Base-by-base conservation (phyloP, 2,329 filamentous ascomycete species). In the Penicillium frequentans region DNA sequence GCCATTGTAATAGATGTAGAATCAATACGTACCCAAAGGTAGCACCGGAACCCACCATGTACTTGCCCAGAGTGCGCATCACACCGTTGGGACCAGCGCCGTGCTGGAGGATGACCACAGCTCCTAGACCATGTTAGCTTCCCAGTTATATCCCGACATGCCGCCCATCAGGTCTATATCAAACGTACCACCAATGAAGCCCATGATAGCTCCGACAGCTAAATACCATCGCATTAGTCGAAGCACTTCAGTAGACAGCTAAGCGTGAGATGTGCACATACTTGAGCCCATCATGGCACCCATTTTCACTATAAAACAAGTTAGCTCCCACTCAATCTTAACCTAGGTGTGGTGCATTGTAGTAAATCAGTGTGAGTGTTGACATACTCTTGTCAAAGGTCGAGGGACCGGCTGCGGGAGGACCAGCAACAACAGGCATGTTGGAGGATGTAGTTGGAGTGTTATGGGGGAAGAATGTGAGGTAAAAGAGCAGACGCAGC, bases 261-360 rank as follows among this genome's bases (percentile, higher is more conserved):
- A 14, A 19, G 49, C n/a, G n/a, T 42, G 35, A 60, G 46, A 46
- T 56, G 52, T 44, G 48, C 56, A 85, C 92, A 70, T 90, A 98
- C 93, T 96, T 75, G 92, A 91, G 68, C 95, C 95, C 92, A 98
- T 98, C 88, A 99, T 88, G 62, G 90, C 92, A 68, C 95, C 95
- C 92, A 98, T 97, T 83, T 96, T 97, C 76, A 93, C 92, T 96
- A 74, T 68, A 63, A 49, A 56, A 42, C 37, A 60, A 27, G 74
- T 79, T 70, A 73, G 68, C 48, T 57, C 53, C 14, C 58, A 52
- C 33, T 37, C 43, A 48, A 49, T 26, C 19, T 21, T n/a, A 19
- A 46, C 2, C 14, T 14, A 23, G 5, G 6, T 27, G 3, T 21
- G 21, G 23, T 24, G 3, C 27, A 33, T 35, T 35, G 27, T 27